Conservation (phyloP, 768 basidiomycete species). For the Lyophyllum atratum region DNA sequence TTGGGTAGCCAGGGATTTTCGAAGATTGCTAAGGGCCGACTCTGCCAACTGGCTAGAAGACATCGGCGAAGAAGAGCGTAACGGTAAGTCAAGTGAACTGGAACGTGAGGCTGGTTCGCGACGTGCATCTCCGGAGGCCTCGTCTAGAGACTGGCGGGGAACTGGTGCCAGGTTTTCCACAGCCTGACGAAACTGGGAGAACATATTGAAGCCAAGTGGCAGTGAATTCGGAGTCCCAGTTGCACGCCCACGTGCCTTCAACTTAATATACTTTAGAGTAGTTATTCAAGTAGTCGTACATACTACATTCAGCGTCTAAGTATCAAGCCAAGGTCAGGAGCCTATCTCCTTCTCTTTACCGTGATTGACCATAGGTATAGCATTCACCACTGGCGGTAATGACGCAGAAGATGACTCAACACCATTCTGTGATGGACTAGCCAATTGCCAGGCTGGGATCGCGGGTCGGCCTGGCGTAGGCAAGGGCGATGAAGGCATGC, state of each 20-base stretch:
- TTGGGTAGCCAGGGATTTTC: slow-evolving; percentile 62
- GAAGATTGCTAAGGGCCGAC: slow-evolving; percentile 56
- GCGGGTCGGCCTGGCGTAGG: slow-evolving; percentile 60
- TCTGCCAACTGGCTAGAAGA: slow-evolving; percentile 63
- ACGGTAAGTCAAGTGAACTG: slow-evolving; percentile 34
- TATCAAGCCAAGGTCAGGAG: slow-evolving; percentile 1
- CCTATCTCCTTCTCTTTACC: slow-evolving; percentile 66
- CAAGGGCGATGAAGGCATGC: slow-evolving; percentile 53
- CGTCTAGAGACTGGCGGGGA: slow-evolving; percentile 39
- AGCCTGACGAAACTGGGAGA: slow-evolving; percentile 71
- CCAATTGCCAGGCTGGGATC: slow-evolving; percentile 93
- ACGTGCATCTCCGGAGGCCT: slow-evolving; percentile 19
- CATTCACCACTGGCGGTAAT: slow-evolving; percentile 11
- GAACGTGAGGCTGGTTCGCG: slow-evolving; percentile 31
- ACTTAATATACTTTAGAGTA: neutral
- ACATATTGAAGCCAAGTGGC: slow-evolving; percentile 48
- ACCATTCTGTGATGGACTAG: slow-evolving; percentile 34
- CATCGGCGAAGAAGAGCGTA: slow-evolving; percentile 32
- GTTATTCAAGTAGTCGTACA: neutral
- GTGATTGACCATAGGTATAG: slow-evolving; percentile 27
- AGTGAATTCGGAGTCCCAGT: neutral
- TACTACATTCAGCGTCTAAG: neutral
- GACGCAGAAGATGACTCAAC: slow-evolving; percentile 1
- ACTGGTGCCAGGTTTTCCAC: slow-evolving; percentile 69
- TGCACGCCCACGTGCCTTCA: slow-evolving; percentile 1